A percentile compares a stretch with the other conserved stretches of the same genome.
Evolutionary conservation across 768 basidiomycete species (phyloP).

Genomic region (Mycena galopus): DNA sequence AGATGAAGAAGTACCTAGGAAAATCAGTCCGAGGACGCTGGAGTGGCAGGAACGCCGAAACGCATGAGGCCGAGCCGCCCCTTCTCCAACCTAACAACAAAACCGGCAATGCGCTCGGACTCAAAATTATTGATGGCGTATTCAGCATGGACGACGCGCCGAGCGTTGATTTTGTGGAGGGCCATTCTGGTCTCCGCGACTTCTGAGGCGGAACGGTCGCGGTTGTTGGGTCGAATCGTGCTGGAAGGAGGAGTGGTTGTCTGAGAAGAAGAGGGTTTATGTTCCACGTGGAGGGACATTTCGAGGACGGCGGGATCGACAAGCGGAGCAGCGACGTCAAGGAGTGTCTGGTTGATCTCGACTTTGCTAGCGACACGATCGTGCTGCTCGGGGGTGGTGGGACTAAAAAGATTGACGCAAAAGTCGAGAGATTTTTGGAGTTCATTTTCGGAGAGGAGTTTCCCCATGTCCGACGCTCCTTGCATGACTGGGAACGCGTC

Average conservation of each 20-base stretch:
- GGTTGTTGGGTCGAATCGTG: constrained; percentile 33
- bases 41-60: constrained; percentile 12
- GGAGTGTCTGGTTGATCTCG: constrained; percentile 53
- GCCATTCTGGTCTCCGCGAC: constrained; percentile 63
- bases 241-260: constrained; percentile 8
- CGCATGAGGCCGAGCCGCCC: constrained; percentile 68
- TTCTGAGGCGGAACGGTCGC: constrained; percentile 51
- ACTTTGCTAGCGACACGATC: constrained; percentile 49
- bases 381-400: constrained; percentile 74
- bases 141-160: constrained; percentile 77
- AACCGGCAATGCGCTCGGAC: constrained; percentile 71
- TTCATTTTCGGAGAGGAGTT: constrained; percentile 77
- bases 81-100: constrained; percentile 66
- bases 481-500: constrained; percentile 72
- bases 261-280: background rate
- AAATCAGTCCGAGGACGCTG: constrained; percentile 27
- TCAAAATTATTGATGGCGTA: constrained; percentile 79
- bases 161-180: constrained; percentile 76
- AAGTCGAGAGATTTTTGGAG: constrained; percentile 83
- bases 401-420: constrained; percentile 78
- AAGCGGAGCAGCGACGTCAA: constrained; percentile 66
- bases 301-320: constrained; percentile 60
- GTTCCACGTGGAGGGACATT: constrained; percentile 46
- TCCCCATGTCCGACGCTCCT: constrained; percentile 83
- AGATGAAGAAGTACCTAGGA: background rate